Conservation (phyloP, 2,329 filamentous ascomycete genomes). For the Paecilomyces sp. region DNA sequence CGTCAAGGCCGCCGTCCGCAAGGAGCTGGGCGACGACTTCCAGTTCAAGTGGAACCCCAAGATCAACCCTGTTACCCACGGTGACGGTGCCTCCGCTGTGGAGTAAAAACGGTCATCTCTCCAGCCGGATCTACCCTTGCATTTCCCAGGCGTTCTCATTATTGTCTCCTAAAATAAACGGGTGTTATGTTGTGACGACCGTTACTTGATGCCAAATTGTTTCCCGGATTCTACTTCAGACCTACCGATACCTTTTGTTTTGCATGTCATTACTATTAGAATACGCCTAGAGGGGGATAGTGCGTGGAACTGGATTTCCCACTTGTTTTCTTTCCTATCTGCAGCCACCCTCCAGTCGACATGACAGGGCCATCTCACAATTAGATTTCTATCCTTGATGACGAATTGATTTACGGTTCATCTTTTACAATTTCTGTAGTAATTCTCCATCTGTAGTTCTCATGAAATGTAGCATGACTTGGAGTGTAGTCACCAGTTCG, state of each 20-base stretch:
- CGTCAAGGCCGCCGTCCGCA: constrained; percentile 58
- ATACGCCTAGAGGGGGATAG: neutral
- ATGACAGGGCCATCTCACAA: neutral
- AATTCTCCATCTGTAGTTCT: too few species aligned
- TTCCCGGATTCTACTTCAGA: neutral
- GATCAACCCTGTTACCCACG: constrained; percentile 60
- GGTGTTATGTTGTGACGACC: neutral
- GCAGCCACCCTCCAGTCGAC: neutral
- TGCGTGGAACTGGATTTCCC: neutral
- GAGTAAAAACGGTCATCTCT: constrained; percentile 41
- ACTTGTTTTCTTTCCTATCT: neutral
- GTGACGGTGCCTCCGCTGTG: constrained; percentile 47
- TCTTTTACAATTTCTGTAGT: neutral
- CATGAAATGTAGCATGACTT: neutral
- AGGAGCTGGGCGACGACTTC: constrained; percentile 68
- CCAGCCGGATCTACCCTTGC: neutral
- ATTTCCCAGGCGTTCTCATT: neutral
- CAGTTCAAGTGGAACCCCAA: constrained; percentile 64
- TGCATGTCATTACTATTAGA: neutral
- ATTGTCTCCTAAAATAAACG: neutral
- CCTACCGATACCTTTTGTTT: neutral
- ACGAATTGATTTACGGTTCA: neutral
- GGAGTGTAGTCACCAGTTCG: neutral
- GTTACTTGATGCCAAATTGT: neutral
- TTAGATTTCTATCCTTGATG: neutral